These are phyloP conservation scores for Lecanicillium sp. DNA, from an alignment of 2,329 filamentous ascomycete genomes.

Conservation along the genomic window DNA sequence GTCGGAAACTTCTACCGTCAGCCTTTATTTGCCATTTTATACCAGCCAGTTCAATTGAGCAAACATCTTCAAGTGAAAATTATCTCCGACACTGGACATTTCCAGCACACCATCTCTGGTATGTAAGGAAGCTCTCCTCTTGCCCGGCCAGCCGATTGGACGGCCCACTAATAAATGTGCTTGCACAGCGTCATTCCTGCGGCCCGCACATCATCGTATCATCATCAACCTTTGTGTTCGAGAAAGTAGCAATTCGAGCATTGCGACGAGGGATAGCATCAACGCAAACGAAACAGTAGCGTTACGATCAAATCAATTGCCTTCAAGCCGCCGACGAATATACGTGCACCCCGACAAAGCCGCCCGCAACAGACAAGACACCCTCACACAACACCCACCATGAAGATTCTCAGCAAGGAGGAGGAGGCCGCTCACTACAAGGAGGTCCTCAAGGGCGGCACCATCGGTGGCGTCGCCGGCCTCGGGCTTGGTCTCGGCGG, in stretches of 20 bases:
- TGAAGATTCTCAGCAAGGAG: conserved; percentile 96
- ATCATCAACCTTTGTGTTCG: background rate
- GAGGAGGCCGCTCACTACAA: conserved; percentile 83
- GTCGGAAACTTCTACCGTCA: too few species aligned
- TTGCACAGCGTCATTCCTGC: too few species aligned
- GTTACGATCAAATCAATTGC: background rate
- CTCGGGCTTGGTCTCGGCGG: conserved; percentile 60
- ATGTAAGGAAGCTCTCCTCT: too few species aligned
- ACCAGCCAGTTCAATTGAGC: background rate
- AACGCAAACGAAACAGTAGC: background rate
- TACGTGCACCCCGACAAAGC: too few species aligned
- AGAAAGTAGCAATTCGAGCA: background rate
- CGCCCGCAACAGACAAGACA: background rate
- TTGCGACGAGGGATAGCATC: background rate
- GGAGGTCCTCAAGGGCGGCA: conserved; percentile 72
- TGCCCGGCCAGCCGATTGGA: too few species aligned
- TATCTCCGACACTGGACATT: too few species aligned
- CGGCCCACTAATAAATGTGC: too few species aligned
- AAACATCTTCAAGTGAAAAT: too few species aligned
- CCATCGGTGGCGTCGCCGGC: conserved; percentile 65
- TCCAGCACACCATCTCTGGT: too few species aligned
- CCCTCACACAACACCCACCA: conserved; percentile 35
- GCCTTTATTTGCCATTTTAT: background rate
- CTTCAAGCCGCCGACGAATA: background rate
- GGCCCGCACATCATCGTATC: too few species aligned